A percentile compares a stretch with the other conserved stretches of the same genome.
Conservation (phyloP, 352 stramenopile genomes). For the Globisporangium perplexum region DNA sequence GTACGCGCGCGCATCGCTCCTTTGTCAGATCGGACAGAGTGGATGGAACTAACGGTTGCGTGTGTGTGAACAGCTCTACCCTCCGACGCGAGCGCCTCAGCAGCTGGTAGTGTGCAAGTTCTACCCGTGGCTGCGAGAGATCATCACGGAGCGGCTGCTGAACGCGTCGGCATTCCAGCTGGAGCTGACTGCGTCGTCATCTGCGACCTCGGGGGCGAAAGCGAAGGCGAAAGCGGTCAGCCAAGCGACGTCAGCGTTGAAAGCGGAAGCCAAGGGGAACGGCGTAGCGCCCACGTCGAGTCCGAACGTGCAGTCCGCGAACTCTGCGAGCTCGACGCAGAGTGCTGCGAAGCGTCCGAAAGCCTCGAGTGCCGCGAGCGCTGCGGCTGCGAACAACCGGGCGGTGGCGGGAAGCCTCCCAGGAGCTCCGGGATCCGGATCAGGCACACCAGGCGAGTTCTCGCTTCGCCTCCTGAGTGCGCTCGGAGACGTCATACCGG, state of each 20-base stretch:
- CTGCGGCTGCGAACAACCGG: slow-evolving; percentile 52
- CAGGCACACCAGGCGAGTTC: slow-evolving; percentile 62
- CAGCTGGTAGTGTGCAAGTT: slow-evolving; percentile 82
- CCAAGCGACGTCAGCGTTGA: slow-evolving; percentile 1
- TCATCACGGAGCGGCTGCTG: slow-evolving; percentile 75
- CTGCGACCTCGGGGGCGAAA: slow-evolving; percentile 6
- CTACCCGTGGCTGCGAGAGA: slow-evolving; percentile 85
- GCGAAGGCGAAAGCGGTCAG: slow-evolving; percentile 10
- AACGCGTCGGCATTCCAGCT: slow-evolving; percentile 60
- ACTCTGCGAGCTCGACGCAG: slow-evolving; percentile 9
- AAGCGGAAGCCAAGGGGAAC: slow-evolving; percentile 10
- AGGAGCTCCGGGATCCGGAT: slow-evolving; percentile 26
- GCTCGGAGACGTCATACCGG: slow-evolving; percentile 47
- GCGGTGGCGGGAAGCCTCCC: slow-evolving; percentile 45
- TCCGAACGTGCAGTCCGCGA: slow-evolving; percentile 1
- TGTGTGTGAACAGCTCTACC: slow-evolving; percentile 56
- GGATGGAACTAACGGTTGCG: slow-evolving; percentile 1
- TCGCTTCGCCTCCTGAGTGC: slow-evolving; percentile 62
- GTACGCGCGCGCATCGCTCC: slow-evolving; percentile 29
- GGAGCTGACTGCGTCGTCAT: slow-evolving; percentile 24
- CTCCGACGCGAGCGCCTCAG: slow-evolving; percentile 54
- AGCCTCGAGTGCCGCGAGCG: slow-evolving; percentile 16
- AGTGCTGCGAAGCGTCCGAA: slow-evolving; percentile 35
- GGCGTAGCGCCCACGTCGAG: slow-evolving; percentile 10
- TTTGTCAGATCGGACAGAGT: background rate